phyloP scores from a whole-genome alignment of 257 asterid genomes.

The Gynochthodes officinalis region DNA sequence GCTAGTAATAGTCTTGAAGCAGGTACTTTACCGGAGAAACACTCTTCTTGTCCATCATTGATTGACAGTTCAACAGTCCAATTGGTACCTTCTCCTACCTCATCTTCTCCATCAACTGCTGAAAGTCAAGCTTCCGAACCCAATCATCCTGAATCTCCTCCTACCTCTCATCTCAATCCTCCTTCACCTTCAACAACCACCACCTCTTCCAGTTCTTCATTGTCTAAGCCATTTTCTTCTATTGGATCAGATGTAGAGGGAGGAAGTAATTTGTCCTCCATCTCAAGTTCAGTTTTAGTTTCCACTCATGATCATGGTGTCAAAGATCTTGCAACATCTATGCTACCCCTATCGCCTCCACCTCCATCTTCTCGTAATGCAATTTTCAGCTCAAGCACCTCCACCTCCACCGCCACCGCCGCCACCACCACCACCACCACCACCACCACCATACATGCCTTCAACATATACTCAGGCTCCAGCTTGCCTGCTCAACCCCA shows the following conservation, averaged over 20 bases:
- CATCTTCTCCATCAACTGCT: constrained; percentile 27
- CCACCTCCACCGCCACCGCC: constrained; percentile 15
- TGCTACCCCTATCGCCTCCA: constrained; percentile 24
- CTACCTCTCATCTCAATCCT: constrained; percentile 6
- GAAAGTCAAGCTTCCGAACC: constrained; percentile 35
- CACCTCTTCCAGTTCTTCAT: constrained; percentile 16
- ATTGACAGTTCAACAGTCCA: constrained; percentile 35
- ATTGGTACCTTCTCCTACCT: constrained; percentile 31
- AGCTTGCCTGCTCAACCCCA: constrained; percentile 27
- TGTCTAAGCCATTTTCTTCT: constrained; percentile 20
- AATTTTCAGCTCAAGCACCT: constrained; percentile 20
- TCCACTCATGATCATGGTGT: constrained; percentile 3
- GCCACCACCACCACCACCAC: constrained; percentile 24
- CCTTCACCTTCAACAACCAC: constrained; percentile 21
- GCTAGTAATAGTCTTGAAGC: constrained; percentile 35
- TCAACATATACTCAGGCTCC: constrained; percentile 18
- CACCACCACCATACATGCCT: constrained; percentile 32
- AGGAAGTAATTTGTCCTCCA: constrained; percentile 10
- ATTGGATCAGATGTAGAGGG: not conserved
- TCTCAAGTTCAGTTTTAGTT: not conserved
- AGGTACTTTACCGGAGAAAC: constrained; percentile 36
- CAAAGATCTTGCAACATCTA: constrained; percentile 12
- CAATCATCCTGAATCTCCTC: constrained; percentile 24
- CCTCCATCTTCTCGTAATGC: constrained; percentile 17
- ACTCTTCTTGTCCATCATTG: constrained; percentile 42